Percentiles rank a stretch among this genome's conserved stretches.
These are phyloP conservation scores for Coniochaeta ligniaria DNA, from an alignment of 2,329 filamentous ascomycete genomes.

Conservation along the genomic window DNA sequence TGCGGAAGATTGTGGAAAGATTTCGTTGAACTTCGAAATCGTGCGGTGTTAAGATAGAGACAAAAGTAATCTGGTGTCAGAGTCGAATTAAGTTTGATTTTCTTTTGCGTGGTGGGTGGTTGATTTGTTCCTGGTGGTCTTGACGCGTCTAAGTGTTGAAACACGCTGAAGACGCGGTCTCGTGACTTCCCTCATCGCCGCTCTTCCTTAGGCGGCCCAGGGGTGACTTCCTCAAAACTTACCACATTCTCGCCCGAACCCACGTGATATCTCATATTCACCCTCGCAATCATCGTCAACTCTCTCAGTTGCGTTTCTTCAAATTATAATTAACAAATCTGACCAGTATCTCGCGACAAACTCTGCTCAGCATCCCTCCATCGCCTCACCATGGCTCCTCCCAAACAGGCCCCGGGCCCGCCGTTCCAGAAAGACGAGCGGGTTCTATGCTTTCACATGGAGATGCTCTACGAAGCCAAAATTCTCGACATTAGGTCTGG, in stretches of 20 bases:
- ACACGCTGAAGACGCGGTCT: not conserved
- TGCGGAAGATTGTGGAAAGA: not conserved
- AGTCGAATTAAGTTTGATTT: too few relatives aligned
- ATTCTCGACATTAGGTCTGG: constrained; percentile 71
- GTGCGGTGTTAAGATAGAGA: not conserved
- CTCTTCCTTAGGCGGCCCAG: not conserved
- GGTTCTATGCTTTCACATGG: constrained; percentile 93
- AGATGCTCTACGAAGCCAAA: constrained; percentile 96
- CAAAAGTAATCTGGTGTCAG: not conserved
- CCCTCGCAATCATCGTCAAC: not conserved
- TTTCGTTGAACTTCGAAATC: not conserved
- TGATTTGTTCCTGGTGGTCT: not conserved
- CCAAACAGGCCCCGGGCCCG: constrained; percentile 28
- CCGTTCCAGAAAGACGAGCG: constrained; percentile 75
- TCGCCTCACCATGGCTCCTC: constrained; percentile 25
- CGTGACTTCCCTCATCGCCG: constrained; percentile 3
- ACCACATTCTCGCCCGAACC: not conserved
- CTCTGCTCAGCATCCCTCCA: not conserved
- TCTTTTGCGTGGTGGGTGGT: too few relatives aligned
- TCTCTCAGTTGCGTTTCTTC: not conserved
- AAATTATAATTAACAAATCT: too few relatives aligned
- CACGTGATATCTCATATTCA: not conserved
- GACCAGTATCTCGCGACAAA: not conserved
- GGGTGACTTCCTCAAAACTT: not conserved
- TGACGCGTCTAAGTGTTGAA: constrained; percentile 1